Evolutionary conservation across 1,284 basidiomycete species (phyloP).

Genomic region (Pyrrhoderma noxium): DNA sequence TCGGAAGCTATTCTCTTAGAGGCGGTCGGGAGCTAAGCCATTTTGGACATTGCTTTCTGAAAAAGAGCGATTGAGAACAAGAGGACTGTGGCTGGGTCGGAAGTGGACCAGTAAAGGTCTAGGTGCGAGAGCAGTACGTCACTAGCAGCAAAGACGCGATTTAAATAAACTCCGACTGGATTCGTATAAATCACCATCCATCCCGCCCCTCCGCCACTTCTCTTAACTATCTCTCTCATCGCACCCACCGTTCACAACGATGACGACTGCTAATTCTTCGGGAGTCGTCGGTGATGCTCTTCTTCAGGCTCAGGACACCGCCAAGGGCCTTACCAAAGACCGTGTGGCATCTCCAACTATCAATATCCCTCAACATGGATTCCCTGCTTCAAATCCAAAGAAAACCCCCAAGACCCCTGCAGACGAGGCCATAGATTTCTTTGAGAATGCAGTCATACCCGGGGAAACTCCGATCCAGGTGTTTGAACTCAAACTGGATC

Average conservation of each 20-base stretch:
- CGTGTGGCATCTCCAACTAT: constrained; percentile 18
- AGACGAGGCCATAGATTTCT: constrained; percentile 86
- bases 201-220: not conserved
- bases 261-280: not conserved
- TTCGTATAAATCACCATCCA: not conserved
- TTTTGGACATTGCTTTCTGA: too few relatives aligned
- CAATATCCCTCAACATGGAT: constrained; percentile 23
- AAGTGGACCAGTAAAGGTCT: too few relatives aligned
- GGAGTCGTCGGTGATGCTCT: constrained; percentile 3
- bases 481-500: constrained; percentile 78
- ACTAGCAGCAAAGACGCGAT: too few relatives aligned
- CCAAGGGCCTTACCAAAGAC: constrained; percentile 1
- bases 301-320: not conserved
- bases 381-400: constrained; percentile 23
- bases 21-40: too few relatives aligned
- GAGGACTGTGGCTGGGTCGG: too few relatives aligned
- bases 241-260: not conserved
- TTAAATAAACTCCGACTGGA: not conserved
- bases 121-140: too few relatives aligned
- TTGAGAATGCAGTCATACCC: constrained; percentile 47
- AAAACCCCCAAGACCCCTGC: constrained; percentile 80
- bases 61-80: too few relatives aligned
- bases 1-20: too few relatives aligned
- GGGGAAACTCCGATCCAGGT: constrained; percentile 68
- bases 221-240: not conserved